phyloP scores from a whole-genome alignment of 2,329 filamentous ascomycete genomes.

The Xylariaceae sp. region DNA sequence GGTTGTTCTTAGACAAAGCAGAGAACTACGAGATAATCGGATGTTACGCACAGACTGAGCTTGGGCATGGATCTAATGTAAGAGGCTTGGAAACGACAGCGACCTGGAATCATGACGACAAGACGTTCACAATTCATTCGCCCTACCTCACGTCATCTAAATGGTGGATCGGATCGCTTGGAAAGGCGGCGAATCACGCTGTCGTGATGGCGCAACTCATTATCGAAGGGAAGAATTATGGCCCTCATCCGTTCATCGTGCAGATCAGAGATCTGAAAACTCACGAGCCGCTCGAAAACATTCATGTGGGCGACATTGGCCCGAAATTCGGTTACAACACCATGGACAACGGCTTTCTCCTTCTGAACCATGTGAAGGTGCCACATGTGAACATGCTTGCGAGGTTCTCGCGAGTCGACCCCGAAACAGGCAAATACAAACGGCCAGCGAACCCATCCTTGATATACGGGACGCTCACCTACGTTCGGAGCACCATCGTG shows the following conservation, averaged over 20 bases:
- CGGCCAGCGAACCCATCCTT: slow-evolving; percentile 68
- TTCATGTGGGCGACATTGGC: slow-evolving; percentile 79
- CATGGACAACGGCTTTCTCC: slow-evolving; percentile 80
- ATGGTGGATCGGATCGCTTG: slow-evolving; percentile 84
- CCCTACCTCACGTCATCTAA: slow-evolving; percentile 76
- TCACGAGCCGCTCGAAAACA: slow-evolving; percentile 67
- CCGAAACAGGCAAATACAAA: slow-evolving; percentile 68
- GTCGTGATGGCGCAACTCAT: slow-evolving; percentile 79
- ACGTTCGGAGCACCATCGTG: slow-evolving; percentile 73
- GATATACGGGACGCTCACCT: slow-evolving; percentile 76
- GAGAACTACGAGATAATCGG: slow-evolving; percentile 73
- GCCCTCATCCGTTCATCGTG: slow-evolving; percentile 78
- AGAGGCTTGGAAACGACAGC: slow-evolving; percentile 72
- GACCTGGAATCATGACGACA: slow-evolving; percentile 72
- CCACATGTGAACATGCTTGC: slow-evolving; percentile 75
- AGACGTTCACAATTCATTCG: slow-evolving; percentile 75
- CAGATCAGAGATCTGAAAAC: slow-evolving; percentile 73
- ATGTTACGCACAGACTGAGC: slow-evolving; percentile 80
- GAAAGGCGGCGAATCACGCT: slow-evolving; percentile 74
- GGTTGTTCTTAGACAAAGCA: slow-evolving; percentile 70
- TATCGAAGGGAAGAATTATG: slow-evolving; percentile 67
- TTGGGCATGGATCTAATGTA: slow-evolving; percentile 79
- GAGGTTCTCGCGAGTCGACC: slow-evolving; percentile 70
- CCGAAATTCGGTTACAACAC: slow-evolving; percentile 81
- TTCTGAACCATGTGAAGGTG: slow-evolving; percentile 76